Conservation (phyloP, 2,329 filamentous ascomycete species). For the Monosporascus sp. region DNA sequence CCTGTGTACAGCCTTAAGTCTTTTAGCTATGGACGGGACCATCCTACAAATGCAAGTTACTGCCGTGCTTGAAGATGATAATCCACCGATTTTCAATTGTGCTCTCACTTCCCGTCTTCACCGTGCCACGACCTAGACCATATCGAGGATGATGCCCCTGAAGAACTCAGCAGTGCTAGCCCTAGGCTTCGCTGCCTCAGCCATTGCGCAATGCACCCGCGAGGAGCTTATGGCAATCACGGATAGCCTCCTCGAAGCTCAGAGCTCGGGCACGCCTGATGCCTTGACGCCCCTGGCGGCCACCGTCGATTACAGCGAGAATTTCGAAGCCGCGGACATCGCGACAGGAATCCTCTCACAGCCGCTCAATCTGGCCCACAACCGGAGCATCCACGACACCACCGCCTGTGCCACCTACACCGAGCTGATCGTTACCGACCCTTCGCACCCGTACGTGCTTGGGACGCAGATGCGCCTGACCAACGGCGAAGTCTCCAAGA, state of each 20-base stretch:
- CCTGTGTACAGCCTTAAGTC: not conserved
- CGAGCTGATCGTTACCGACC: slow-evolving; percentile 29
- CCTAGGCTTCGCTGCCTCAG: slow-evolving; percentile 13
- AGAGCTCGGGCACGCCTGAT: slow-evolving; percentile 16
- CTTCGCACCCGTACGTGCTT: slow-evolving; percentile 31
- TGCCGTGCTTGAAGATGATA: not conserved
- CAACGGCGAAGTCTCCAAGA: slow-evolving; percentile 20
- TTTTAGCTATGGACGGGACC: not conserved
- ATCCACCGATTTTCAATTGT: not conserved
- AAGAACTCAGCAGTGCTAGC: slow-evolving; percentile 2
- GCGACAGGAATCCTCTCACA: slow-evolving; percentile 26
- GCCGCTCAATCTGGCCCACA: slow-evolving; percentile 29
- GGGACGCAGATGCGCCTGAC: slow-evolving; percentile 30
- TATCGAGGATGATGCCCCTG: not conserved
- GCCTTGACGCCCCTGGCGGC: slow-evolving; percentile 12
- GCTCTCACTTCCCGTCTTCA: not conserved
- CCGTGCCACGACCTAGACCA: not conserved
- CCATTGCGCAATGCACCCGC: slow-evolving; percentile 17
- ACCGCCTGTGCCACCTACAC: slow-evolving; percentile 32
- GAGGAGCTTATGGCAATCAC: slow-evolving; percentile 21
- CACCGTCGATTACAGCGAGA: slow-evolving; percentile 25
- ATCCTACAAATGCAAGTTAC: not conserved
- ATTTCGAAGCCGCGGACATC: slow-evolving; percentile 27
- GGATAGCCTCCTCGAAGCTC: slow-evolving; percentile 19
- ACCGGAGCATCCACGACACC: slow-evolving; percentile 32